Conservation (phyloP, 2,329 filamentous ascomycete genomes). For the Diatrype stigma region DNA sequence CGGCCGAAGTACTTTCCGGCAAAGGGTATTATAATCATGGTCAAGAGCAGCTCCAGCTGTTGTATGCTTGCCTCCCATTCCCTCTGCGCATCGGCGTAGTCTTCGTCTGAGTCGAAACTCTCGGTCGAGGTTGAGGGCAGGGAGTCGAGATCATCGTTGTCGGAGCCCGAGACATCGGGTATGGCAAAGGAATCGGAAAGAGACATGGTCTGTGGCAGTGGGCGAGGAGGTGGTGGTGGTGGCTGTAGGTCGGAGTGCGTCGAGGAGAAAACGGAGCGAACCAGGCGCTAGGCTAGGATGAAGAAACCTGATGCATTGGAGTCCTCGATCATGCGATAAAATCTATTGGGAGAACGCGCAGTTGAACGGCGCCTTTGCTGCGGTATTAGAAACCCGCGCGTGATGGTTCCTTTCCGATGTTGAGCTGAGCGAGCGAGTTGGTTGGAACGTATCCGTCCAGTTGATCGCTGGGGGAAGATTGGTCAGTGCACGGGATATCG, state of each 20-base stretch:
- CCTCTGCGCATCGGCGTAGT: slow-evolving; percentile 78
- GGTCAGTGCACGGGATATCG: no score
- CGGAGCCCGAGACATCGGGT: slow-evolving; percentile 41
- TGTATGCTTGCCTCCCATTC: slow-evolving; percentile 95
- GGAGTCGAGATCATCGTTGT: slow-evolving; percentile 59
- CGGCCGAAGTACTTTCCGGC: slow-evolving; percentile 91
- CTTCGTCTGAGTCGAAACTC: slow-evolving; percentile 50
- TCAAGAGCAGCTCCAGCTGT: slow-evolving; percentile 87
- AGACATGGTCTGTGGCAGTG: slow-evolving; percentile 26
- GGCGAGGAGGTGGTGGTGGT: slow-evolving; percentile 17
- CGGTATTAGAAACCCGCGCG: background rate
- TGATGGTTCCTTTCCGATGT: background rate
- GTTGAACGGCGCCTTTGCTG: background rate
- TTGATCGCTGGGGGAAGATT: no score
- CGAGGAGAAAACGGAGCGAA: slow-evolving; percentile 11
- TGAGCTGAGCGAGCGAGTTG: background rate
- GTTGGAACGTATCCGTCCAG: no score
- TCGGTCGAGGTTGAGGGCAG: slow-evolving; percentile 58
- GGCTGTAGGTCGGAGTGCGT: slow-evolving; percentile 4
- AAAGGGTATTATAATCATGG: slow-evolving; percentile 92
- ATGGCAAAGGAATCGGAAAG: slow-evolving; percentile 49
- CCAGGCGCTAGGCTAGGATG: slow-evolving; percentile 15
- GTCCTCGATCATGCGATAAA: background rate
- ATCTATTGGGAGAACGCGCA: background rate
- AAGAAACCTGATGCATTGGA: slow-evolving; percentile 20